phyloP scores from a whole-genome alignment of 2,329 filamentous ascomycete species.

The Ilyonectria mors-panacis region DNA sequence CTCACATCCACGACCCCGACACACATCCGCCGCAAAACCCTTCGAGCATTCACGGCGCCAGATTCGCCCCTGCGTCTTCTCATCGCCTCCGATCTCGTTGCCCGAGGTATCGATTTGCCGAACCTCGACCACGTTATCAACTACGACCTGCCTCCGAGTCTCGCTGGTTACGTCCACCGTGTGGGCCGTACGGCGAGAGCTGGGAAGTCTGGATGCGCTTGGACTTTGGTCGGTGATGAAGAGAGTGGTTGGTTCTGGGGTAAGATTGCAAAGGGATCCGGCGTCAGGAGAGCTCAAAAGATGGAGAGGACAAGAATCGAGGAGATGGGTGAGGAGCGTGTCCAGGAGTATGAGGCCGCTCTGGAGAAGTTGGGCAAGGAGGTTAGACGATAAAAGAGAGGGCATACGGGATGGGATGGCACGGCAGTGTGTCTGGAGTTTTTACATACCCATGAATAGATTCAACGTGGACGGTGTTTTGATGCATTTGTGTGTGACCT shows the following conservation, averaged over 20 bases:
- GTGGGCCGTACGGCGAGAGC: conserved; percentile 93
- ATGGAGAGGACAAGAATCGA: conserved; percentile 65
- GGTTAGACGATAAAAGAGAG: conserved; percentile 57
- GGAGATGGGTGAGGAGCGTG: conserved; percentile 63
- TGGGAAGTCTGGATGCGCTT: conserved; percentile 81
- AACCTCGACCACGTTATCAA: conserved; percentile 89
- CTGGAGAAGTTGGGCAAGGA: conserved; percentile 75
- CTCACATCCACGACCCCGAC: conserved; percentile 86
- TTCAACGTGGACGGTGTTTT: neutral
- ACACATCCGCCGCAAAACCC: conserved; percentile 75
- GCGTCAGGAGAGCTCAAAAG: conserved; percentile 60
- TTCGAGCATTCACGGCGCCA: conserved; percentile 76
- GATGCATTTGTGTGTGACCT: neutral
- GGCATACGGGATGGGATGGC: conserved; percentile 18
- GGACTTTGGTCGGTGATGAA: conserved; percentile 86
- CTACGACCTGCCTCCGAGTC: conserved; percentile 89
- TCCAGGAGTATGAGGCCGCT: conserved; percentile 68
- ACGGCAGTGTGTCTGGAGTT: conserved; percentile 29
- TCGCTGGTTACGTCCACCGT: conserved; percentile 90
- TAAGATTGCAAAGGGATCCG: conserved; percentile 76
- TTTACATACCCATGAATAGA: conserved; percentile 35
- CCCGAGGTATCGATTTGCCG: conserved; percentile 88
- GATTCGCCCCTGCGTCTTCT: conserved; percentile 81
- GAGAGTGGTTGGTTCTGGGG: conserved; percentile 96
- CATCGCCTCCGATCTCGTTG: conserved; percentile 93